phyloP scores from a whole-genome alignment of 2,329 filamentous ascomycete genomes.

The Monilinia fructigena region DNA sequence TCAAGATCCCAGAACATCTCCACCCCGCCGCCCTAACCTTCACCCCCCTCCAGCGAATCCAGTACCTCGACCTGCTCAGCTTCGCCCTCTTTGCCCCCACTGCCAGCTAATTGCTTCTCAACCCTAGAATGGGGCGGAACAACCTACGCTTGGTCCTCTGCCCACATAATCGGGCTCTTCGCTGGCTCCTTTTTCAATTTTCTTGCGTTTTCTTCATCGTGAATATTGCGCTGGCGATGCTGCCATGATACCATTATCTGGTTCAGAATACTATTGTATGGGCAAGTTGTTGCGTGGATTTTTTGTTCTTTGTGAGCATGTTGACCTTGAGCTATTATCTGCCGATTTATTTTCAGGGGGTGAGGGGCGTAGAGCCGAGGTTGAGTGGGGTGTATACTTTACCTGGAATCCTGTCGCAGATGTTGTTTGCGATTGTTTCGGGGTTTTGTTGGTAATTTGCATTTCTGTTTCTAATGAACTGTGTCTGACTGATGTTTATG shows the following conservation, averaged over 20 bases:
- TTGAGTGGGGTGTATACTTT: conserved; percentile 42
- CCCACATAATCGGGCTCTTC: conserved; percentile 33
- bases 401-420: conserved; percentile 40
- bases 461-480: not conserved
- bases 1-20: conserved; percentile 39
- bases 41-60: conserved; percentile 17
- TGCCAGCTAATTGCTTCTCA: conserved; percentile 41
- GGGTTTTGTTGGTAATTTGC: conserved; percentile 21
- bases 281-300: conserved; percentile 24
- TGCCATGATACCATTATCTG: conserved; percentile 36
- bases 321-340: conserved; percentile 25
- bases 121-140: conserved; percentile 41
- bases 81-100: conserved; percentile 39
- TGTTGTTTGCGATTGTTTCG: conserved; percentile 15
- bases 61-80: conserved; percentile 39
- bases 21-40: not conserved
- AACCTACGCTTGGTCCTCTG: conserved; percentile 37
- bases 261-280: conserved; percentile 30
- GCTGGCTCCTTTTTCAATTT: conserved; percentile 34
- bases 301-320: conserved; percentile 10
- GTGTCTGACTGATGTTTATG: not conserved
- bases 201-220: conserved; percentile 32
- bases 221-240: conserved; percentile 27
- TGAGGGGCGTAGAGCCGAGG: conserved; percentile 41
- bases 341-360: conserved; percentile 46